Base-by-base conservation (phyloP, 2,329 filamentous ascomycete genomes). In the Lithohypha guttulata region DNA sequence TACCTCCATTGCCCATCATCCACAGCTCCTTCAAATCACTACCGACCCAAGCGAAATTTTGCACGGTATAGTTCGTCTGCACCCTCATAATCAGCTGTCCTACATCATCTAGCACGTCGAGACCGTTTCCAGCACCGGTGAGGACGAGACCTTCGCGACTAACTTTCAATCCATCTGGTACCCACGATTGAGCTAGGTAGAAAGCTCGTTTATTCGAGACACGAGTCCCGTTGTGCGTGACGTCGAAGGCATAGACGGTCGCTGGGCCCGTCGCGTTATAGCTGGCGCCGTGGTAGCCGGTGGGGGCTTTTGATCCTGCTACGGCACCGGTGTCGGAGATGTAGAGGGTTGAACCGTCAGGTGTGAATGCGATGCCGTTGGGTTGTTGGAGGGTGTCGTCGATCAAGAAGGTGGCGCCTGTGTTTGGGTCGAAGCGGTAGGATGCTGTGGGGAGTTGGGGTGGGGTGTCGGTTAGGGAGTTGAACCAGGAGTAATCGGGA, bases 21-120 rank as follows among this genome's bases (percentile, higher is more conserved):
- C 62, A 64, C 19, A 65, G 44, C 15, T 58, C 57, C 34, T 55
- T 59, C 33, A 60, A 50, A 49, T 62, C 53, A 6, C 52, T 45
- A 0, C 62, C 62, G 2, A 56, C 59, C 61, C 60, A 66, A 23
- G 58, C 60, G 43, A 67, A 60, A 44, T 66, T 66, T 51, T 64
- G 57, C 27, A 65, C 63, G 2, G 59, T 58, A 42, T 59, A 64
- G 39, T 61, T 62, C n/a, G 62, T 65, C 51, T 64, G 59, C 8
- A 64, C 56, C 10, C 54, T 54, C 31, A 61, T 46, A 17, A 66
- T 49, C 43, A 63, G 49, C 27, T 55, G 53, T 1, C 63, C 63
- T 23, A 50, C 45, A 20, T 50, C 47, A 44, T 64, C 61, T 17
- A 64, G 34, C 11, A 68, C 51, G 50, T 65, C 61, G 4, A 65